phyloP scores from a whole-genome alignment of 306 rosid genomes.

The Comarum palustre region DNA sequence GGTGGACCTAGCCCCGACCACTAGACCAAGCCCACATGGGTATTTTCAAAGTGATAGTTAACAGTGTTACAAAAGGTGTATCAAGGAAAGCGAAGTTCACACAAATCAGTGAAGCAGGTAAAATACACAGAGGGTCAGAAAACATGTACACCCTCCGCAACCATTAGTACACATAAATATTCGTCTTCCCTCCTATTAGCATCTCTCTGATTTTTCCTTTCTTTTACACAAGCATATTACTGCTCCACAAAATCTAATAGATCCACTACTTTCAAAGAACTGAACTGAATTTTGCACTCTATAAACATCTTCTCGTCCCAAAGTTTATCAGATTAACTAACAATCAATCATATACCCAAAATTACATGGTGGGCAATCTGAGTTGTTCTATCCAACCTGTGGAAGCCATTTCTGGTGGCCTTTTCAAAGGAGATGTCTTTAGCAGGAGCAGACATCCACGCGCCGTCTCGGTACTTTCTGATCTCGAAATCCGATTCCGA shows the following conservation, averaged over 20 bases:
- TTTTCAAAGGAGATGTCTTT: slow-evolving; percentile 45
- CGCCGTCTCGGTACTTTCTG: slow-evolving; percentile 48
- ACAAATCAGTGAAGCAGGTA: neutral
- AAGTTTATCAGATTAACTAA: too few relatives aligned
- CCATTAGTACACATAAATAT: neutral
- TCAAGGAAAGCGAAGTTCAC: neutral
- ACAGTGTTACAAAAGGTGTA: neutral
- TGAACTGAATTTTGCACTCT: too few relatives aligned
- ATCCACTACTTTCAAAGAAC: too few relatives aligned
- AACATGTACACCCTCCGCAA: neutral
- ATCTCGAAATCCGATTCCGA: slow-evolving; percentile 69
- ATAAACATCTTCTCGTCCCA: too few relatives aligned
- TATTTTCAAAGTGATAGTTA: too few relatives aligned
- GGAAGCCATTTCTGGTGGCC: slow-evolving; percentile 68
- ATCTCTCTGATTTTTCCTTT: neutral
- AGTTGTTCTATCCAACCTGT: slow-evolving; percentile 33
- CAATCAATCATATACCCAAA: neutral
- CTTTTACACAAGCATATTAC: too few relatives aligned
- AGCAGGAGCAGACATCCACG: slow-evolving; percentile 64
- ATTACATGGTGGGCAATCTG: neutral
- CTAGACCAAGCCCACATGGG: too few relatives aligned
- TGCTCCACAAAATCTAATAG: too few relatives aligned
- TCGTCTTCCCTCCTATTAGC: neutral
- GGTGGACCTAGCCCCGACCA: too few relatives aligned
- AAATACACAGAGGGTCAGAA: too few relatives aligned